Base-by-base conservation (phyloP, 1,284 basidiomycete species). In the Golubevia sp. region DNA sequence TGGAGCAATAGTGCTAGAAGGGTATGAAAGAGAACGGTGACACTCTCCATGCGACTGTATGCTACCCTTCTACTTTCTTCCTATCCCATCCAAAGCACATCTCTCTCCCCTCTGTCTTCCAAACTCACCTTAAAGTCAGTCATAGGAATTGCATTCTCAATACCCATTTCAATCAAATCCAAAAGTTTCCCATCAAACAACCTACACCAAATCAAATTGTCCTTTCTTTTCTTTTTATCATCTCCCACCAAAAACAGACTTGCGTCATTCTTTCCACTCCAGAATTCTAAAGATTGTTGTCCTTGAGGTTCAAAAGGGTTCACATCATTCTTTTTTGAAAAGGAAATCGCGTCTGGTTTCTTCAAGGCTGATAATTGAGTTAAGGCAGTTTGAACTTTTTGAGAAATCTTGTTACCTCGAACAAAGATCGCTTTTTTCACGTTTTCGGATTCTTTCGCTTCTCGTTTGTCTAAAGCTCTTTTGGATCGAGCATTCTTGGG, bases 401-500 rank as follows among this genome's bases (percentile, higher is more conserved):
- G 91, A 20, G 92, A 93, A 0, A 92, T 89, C 79, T 92, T 91
- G 27, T 91, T 92, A 2, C 94, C 94, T 72, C 91, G 89, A 48
- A 97, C 94, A 83, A 99, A 97, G 72, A 99, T 89, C 23, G 91
- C 91, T 25, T 90, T 88, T 84, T 89, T 88, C 61, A 90, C 88
- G 76, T 92, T 92, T 86, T 99, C 96, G 63, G 59, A 66, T 27
- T 96, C 88, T 80, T 95, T 94, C 1, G 96, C 89, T 80, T 92
- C 91, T 30, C 94, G 88, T 55, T 91, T 91, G 55, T 93, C 92
- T 73, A 97, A 82, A 0, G 90, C 96, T 68, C 97, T 89, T 86
- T 99, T 99, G n/a, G 93, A 92, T 49, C 96, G 90, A 0, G 97
- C 96, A 88, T 97, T 98, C 86, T 92, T 94, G 30, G 96, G 94